Percentiles rank a stretch among this genome's conserved stretches.
These are phyloP conservation scores for Spathaspora boniae DNA, from an alignment of 805 yeast genomes.

Conservation along the genomic window DNA sequence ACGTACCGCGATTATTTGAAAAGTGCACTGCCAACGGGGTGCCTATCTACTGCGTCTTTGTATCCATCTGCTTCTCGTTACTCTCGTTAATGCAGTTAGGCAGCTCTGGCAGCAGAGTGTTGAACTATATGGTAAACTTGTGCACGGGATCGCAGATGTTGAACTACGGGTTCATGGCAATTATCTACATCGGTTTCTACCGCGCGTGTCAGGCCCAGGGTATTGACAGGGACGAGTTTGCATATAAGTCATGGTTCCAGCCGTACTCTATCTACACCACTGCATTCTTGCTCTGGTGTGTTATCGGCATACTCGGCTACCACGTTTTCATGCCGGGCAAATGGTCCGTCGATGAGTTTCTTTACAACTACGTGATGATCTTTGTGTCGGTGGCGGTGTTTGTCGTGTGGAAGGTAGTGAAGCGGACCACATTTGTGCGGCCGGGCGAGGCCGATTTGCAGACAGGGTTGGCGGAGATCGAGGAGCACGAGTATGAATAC, in stretches of 20 bases:
- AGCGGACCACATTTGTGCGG: slow-evolving; percentile 34
- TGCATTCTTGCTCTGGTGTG: slow-evolving; percentile 31
- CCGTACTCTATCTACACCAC: slow-evolving; percentile 36
- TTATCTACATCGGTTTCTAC: slow-evolving; percentile 42
- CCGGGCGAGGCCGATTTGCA: slow-evolving; percentile 46
- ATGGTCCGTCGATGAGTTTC: slow-evolving; percentile 61
- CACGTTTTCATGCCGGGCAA: slow-evolving; percentile 62
- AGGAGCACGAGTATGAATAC: slow-evolving; percentile 45
- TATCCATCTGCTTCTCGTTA: slow-evolving; percentile 22
- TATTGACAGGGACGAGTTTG: slow-evolving; percentile 33
- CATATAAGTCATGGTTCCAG: slow-evolving; percentile 42
- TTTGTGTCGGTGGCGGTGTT: slow-evolving; percentile 40
- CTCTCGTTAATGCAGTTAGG: slow-evolving; percentile 29
- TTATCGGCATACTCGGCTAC: slow-evolving; percentile 64
- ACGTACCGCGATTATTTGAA: slow-evolving; percentile 30
- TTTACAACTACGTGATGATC: slow-evolving; percentile 70
- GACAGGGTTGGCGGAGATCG: slow-evolving; percentile 45
- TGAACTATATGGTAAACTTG: slow-evolving; percentile 44
- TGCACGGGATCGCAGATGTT: slow-evolving; percentile 47
- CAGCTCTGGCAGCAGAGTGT: slow-evolving; percentile 30
- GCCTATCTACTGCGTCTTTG: slow-evolving; percentile 32
- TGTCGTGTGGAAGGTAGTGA: slow-evolving; percentile 34
- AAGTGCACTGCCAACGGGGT: slow-evolving; percentile 31
- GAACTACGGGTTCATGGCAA: slow-evolving; percentile 44
- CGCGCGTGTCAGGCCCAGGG: slow-evolving; percentile 39